phyloP scores from a whole-genome alignment of 208 protist genomes.

The Novymonas esmeraldas region DNA sequence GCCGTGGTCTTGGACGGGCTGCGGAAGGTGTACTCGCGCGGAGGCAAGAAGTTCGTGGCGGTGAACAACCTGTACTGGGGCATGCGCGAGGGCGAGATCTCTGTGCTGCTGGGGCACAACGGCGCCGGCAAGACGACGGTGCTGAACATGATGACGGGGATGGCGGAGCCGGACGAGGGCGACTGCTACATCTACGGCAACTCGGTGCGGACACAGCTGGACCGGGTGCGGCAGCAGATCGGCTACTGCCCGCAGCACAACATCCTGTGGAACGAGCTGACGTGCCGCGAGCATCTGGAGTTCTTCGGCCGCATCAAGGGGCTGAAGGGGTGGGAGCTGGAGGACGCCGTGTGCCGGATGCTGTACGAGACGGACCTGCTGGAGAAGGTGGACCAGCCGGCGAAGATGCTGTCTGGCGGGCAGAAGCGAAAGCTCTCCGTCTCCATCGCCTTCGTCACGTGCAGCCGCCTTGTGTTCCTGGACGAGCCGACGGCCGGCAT shows the following conservation, averaged over 20 bases:
- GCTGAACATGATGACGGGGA: slow-evolving; percentile 88
- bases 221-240: slow-evolving; percentile 64
- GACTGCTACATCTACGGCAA: slow-evolving; percentile 74
- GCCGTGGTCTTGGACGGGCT: slow-evolving; percentile 31
- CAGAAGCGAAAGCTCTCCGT: slow-evolving; percentile 92
- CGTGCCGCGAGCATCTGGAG: slow-evolving; percentile 87
- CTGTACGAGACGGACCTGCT: slow-evolving; percentile 55
- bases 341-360: slow-evolving; percentile 42
- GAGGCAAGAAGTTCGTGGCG: slow-evolving; percentile 60
- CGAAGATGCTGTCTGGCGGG: slow-evolving; percentile 68
- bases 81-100: slow-evolving; percentile 56
- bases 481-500: slow-evolving; percentile 92
- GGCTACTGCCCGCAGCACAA: slow-evolving; percentile 70
- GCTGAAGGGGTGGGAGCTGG: slow-evolving; percentile 35
- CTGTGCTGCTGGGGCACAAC: slow-evolving; percentile 77
- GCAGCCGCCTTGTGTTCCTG: slow-evolving; percentile 83
- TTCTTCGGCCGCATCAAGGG: slow-evolving; percentile 92
- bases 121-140: slow-evolving; percentile 85
- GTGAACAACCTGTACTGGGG: slow-evolving; percentile 79
- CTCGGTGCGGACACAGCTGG: slow-evolving; percentile 61
- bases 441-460: slow-evolving; percentile 88
- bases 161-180: slow-evolving; percentile 60
- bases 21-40: slow-evolving; percentile 38
- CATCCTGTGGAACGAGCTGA: slow-evolving; percentile 81
- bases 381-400: slow-evolving; percentile 48